Percentiles rank a stretch among this genome's conserved stretches.
Evolutionary conservation across 805 yeast genomes (phyloP).

Genomic region (Blastobotrys chiropterorum): DNA sequence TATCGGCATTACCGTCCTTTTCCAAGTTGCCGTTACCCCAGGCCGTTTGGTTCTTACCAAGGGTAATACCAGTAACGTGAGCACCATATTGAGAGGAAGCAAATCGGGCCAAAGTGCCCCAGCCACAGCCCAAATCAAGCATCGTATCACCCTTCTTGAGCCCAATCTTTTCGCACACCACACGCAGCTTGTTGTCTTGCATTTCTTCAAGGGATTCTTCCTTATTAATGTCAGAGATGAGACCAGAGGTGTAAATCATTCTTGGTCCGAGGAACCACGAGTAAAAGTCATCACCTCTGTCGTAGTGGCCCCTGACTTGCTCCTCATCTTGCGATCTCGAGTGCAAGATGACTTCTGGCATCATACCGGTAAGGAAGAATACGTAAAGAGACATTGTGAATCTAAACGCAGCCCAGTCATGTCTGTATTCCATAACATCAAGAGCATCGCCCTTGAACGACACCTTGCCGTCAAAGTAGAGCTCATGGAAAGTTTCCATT

Average conservation of each 20-base stretch:
- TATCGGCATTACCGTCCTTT: conserved; percentile 58
- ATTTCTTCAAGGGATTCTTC: conserved; percentile 65
- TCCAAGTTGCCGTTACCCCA: conserved; percentile 73
- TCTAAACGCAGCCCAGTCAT: conserved; percentile 82
- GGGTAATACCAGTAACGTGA: conserved; percentile 78
- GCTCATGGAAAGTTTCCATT: conserved; percentile 86
- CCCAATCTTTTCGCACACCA: conserved; percentile 81
- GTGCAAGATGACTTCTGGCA: conserved; percentile 89
- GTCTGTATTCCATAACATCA: conserved; percentile 78
- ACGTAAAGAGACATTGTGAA: conserved; percentile 73
- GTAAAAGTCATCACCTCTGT: conserved; percentile 94
- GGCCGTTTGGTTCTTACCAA: conserved; percentile 85
- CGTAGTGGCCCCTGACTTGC: conserved; percentile 92
- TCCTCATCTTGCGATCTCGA: conserved; percentile 93
- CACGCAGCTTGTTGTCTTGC: conserved; percentile 84
- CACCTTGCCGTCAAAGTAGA: conserved; percentile 77
- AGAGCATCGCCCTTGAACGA: conserved; percentile 82
- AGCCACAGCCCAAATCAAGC: conserved; percentile 89
- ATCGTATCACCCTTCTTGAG: conserved; percentile 65
- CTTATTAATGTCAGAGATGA: conserved; percentile 60
- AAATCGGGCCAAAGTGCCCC: conserved; percentile 89
- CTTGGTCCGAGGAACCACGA: conserved; percentile 91
- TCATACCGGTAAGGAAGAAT: conserved; percentile 78
- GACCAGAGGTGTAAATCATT: conserved; percentile 89
- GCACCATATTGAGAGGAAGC: conserved; percentile 83